These are phyloP conservation scores for Metschnikowia similis DNA, from an alignment of 805 yeast species.

Conservation along the genomic window DNA sequence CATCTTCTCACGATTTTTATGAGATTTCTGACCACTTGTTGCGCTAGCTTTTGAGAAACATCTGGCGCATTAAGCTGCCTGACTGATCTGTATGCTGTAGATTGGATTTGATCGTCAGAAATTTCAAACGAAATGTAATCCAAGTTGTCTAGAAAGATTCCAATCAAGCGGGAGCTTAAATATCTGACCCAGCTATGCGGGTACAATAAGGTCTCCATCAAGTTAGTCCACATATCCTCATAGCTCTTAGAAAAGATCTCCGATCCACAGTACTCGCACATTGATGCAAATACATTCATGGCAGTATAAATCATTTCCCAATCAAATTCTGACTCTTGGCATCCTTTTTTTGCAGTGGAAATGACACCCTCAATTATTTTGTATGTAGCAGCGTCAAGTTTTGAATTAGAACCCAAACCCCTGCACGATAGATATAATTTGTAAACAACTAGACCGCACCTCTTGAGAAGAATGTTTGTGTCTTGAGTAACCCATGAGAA, in stretches of 20 bases:
- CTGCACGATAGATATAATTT: conserved; percentile 53
- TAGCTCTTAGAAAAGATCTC: conserved; percentile 24
- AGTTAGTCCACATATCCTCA: conserved; percentile 45
- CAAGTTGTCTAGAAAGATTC: conserved; percentile 44
- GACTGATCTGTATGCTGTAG: conserved; percentile 59
- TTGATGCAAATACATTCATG: conserved; percentile 46
- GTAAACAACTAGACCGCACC: conserved; percentile 74
- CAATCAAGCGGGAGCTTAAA: conserved; percentile 56
- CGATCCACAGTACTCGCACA: conserved; percentile 36
- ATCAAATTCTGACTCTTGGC: conserved; percentile 36
- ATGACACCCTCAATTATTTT: conserved; percentile 23
- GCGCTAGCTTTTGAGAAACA: conserved; percentile 58
- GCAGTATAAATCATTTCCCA: conserved; percentile 81
- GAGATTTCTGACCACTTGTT: conserved; percentile 63
- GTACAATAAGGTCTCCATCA: conserved; percentile 58
- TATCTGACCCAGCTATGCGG: conserved; percentile 93
- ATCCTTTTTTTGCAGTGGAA: conserved; percentile 31
- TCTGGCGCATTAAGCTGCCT: conserved; percentile 82
- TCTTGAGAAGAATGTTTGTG: conserved; percentile 47
- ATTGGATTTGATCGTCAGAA: conserved; percentile 51
- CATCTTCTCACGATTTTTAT: conserved; percentile 58
- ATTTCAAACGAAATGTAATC: conserved; percentile 32
- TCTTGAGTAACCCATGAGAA: conserved; percentile 62
- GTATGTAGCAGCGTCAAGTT: conserved; percentile 39
- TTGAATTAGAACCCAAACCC: conserved; percentile 36